Conservation (phyloP, 2,329 filamentous ascomycete genomes). For the Lasiodiplodia sp. region DNA sequence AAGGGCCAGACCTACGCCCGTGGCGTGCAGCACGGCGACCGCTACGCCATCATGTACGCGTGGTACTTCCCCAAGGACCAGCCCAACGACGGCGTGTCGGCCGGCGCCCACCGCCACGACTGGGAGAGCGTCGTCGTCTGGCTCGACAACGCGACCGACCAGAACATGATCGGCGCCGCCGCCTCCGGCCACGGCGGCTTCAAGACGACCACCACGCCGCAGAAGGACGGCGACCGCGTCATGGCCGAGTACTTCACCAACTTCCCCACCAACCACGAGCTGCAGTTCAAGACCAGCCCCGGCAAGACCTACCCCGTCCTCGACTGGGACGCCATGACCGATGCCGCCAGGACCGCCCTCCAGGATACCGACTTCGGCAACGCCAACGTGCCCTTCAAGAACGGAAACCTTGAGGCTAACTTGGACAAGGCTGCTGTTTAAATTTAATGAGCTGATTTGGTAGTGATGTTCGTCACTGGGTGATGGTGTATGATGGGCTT, state of each 20-base stretch:
- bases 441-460: not conserved
- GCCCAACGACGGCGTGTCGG: conserved; percentile 41
- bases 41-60: conserved; percentile 52
- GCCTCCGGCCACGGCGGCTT: conserved; percentile 51
- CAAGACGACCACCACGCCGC: conserved; percentile 37
- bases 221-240: conserved; percentile 35
- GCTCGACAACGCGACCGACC: conserved; percentile 36
- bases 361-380: conserved; percentile 50
- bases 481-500: too few relatives aligned
- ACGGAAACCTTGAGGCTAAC: conserved; percentile 35
- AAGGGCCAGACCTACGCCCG: conserved; percentile 52
- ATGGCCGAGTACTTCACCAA: conserved; percentile 46
- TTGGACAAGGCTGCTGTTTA: conserved; percentile 22
- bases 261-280: conserved; percentile 47
- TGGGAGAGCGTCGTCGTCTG: conserved; percentile 50
- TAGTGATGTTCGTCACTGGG: not conserved
- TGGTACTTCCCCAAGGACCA: conserved; percentile 59
- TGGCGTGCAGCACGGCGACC: conserved; percentile 38
- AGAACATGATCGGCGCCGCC: conserved; percentile 46
- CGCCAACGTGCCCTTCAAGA: conserved; percentile 54
- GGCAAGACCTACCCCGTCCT: conserved; percentile 37
- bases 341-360: conserved; percentile 46
- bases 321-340: conserved; percentile 54
- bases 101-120: conserved; percentile 51
- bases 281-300: conserved; percentile 33